phyloP scores from a whole-genome alignment of 1,139 yeast species.

The Nakaseomyces nivariensis region DNA sequence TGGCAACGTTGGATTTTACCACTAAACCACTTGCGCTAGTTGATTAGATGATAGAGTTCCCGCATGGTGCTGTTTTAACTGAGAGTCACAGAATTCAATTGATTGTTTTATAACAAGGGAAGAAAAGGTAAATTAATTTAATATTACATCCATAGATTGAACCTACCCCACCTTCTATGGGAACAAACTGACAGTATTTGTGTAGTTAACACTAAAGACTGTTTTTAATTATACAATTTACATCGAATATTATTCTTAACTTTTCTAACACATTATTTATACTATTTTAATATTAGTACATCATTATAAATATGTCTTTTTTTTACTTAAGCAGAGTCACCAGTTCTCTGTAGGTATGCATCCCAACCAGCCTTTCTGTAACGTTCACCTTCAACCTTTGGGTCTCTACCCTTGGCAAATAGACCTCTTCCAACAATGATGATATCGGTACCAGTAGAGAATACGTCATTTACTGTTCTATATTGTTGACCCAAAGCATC shows the following conservation, averaged over 20 bases:
- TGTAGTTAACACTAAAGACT: background rate
- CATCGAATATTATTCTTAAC: too few relatives aligned
- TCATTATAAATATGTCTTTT: too few relatives aligned
- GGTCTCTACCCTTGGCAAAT: conserved; percentile 93
- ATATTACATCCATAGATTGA: too few relatives aligned
- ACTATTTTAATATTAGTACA: too few relatives aligned
- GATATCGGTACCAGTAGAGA: conserved; percentile 76
- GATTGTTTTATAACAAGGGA: too few relatives aligned
- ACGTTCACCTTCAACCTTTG: conserved; percentile 74
- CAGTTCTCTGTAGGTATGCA: conserved; percentile 51
- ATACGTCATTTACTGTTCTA: conserved; percentile 79
- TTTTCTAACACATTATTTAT: too few relatives aligned
- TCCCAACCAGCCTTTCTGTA: conserved; percentile 92
- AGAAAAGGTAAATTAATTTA: too few relatives aligned
- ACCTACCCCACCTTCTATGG: too few relatives aligned
- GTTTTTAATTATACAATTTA: too few relatives aligned
- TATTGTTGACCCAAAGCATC: conserved; percentile 95
- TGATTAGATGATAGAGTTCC: background rate
- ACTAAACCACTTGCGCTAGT: conserved; percentile 13
- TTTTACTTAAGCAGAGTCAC: background rate
- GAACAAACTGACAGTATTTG: too few relatives aligned
- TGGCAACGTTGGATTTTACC: conserved; percentile 13
- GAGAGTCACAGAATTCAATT: too few relatives aligned
- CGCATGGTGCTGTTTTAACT: too few relatives aligned
- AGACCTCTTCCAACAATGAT: conserved; percentile 96